Evolutionary conservation across 495 filamentous ascomycete species (phyloP), one percentile per base, ranked within the genome.

Genomic region (Trichocladium uniseriatum): DNA sequence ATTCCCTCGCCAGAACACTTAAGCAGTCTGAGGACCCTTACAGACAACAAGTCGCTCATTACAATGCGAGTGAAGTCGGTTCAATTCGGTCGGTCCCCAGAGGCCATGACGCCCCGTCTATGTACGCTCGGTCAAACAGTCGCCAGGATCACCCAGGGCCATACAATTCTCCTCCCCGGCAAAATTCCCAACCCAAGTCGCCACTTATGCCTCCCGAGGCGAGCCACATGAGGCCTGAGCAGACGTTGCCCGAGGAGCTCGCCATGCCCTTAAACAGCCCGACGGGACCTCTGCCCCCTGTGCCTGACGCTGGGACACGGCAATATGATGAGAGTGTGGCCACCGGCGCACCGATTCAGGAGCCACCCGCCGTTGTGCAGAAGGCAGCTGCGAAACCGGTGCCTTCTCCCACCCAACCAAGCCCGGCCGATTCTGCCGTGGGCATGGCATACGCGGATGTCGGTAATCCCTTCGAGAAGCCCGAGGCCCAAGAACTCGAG

Each of bases 21-120:
- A 70, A 78, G 28, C 74, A 75, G 42, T 71, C 77, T 40, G 82
- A 95, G 57, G 89, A 95, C 65, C 89, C 87, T 16, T 97, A 96
- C 61, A 79, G 87, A 22, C 86, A 79, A 1, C 86, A 79, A 1
- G 79, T 87, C 14, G 71, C 74, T 2, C 72, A 75, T 13, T 81
- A 83, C 51, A 66, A 75, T 15, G 64, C 65, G 14, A 72, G 73
- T 41, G 86, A 89, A 46, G 69, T 64, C 44, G 70, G 62, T 27
- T 86, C 84, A 1, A 49, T 84, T 40, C 69, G 75, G 24, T 86
- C 80, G 13, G 59, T 73, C 51, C 67, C 68, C 15, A 71, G 66
- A 38, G 69, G 66, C 19, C 56, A 65, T 5, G 79, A 87, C 44
- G 78, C 79, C 56, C 75, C 76, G 0, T 87, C 86, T 0, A 77